Base-by-base conservation (phyloP, 2,329 filamentous ascomycete species). In the Fusarium sp. region DNA sequence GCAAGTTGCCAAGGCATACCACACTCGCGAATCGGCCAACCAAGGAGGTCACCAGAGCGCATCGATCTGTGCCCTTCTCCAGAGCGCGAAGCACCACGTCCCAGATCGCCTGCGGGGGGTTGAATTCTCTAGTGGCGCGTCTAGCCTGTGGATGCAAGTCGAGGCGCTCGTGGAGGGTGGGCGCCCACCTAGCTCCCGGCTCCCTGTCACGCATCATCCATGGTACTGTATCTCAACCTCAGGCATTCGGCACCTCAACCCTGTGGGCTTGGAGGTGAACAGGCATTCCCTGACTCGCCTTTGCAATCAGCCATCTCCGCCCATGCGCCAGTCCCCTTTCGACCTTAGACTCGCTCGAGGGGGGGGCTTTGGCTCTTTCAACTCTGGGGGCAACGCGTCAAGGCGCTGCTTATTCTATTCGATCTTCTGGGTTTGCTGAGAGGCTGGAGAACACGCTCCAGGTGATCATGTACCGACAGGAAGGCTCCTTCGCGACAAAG, bases 211-310 rank as follows among this genome's bases (percentile, higher is more conserved):
- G 53, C 57, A 69, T 69, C 65, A 69, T 69, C 65, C 51, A 69
- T 62, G 63, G 66, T 65, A 71, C 73, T 66, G 66, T 69, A 71
- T 75, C 69, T 68, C 68, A 71, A 70, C 69, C 62, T 77, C 60
- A 65, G 62, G 56, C 69, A 55, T 62, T 62, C 46, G 24, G 44
- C 33, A 53, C 17, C 44, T n/a, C 35, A 67, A 62, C 51, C 42
- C 46, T 64, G 56, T 57, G 57, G 51, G 55, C 58, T 51, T 69
- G 40, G 46, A 46, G 35, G 38, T 64, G 63, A 53, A 29, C 64
- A 72, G 67, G 61, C 64, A 57, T 64, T 62, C 64, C 67, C 69
- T 77, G 73, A 76, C 75, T 77, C 75, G 75, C 59, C 57, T 64
- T 63, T 69, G 40, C 29, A 67, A 68, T 65, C 73, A 66, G 58